A percentile compares a stretch with the other conserved stretches of the same genome.
These are phyloP conservation scores for Cladobotryum protrusum DNA, from an alignment of 2,329 filamentous ascomycete species.

Conservation along the genomic window DNA sequence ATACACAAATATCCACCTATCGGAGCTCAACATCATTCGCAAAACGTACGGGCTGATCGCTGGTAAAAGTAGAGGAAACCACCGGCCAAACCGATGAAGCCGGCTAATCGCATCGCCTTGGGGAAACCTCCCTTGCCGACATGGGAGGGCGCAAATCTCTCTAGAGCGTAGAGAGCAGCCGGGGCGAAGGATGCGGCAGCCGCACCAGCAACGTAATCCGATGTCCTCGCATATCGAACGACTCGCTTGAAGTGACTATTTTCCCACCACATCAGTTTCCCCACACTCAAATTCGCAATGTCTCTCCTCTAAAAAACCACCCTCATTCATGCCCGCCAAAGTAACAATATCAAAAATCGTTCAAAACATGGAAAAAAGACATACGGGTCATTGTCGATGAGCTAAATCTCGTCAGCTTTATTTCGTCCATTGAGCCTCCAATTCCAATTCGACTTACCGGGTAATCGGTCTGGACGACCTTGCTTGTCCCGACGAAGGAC, in stretches of 20 bases:
- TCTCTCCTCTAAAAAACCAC: not conserved
- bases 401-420: conserved; percentile 47
- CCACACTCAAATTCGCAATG: not conserved
- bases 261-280: conserved; percentile 23
- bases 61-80: conserved; percentile 84
- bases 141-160: conserved; percentile 77
- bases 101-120: conserved; percentile 72
- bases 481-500: conserved; percentile 47
- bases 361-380: conserved; percentile 14
- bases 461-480: conserved; percentile 75
- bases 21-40: too few relatives aligned
- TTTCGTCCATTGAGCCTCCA: conserved; percentile 8
- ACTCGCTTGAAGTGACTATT: conserved; percentile 85
- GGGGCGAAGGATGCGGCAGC: conserved; percentile 67
- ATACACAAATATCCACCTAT: too few relatives aligned
- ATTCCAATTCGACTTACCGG: conserved; percentile 57
- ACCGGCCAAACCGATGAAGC: conserved; percentile 65
- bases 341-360: not conserved
- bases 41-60: conserved; percentile 67
- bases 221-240: conserved; percentile 74
- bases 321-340: not conserved
- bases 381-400: conserved; percentile 99
- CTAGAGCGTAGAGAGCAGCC: conserved; percentile 67
- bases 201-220: conserved; percentile 71
- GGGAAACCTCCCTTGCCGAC: conserved; percentile 78